Percentiles rank a stretch among this genome's conserved stretches.
Conservation (phyloP, 116 monocot species). For the Trichopus zeylanicus region DNA sequence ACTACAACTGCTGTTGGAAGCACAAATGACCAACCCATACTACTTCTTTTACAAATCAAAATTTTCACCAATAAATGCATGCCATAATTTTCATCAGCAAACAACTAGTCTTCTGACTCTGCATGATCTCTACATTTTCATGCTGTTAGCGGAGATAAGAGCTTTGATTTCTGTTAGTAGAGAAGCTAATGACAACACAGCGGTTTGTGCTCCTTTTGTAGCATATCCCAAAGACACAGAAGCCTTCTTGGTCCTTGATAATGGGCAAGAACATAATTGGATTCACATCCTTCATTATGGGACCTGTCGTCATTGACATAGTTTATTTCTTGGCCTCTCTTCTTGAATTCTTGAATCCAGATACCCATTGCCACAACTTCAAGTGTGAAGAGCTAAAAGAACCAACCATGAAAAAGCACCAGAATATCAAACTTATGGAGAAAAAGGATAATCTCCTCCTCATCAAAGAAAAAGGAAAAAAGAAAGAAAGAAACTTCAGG, state of each 20-base stretch:
- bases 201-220: conserved; percentile 47
- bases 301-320: conserved; percentile 64
- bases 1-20: too few species aligned
- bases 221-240: conserved; percentile 79
- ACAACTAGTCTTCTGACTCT: too few species aligned
- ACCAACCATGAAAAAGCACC: background rate
- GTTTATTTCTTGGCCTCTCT: conserved; percentile 47
- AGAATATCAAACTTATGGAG: background rate
- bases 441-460: too few species aligned
- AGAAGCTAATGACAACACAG: conserved; percentile 58
- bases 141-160: too few species aligned
- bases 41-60: too few species aligned
- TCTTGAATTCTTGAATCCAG: conserved; percentile 75
- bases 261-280: conserved; percentile 74
- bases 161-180: too few species aligned
- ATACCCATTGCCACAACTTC: conserved; percentile 99
- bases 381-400: conserved; percentile 70
- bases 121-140: too few species aligned
- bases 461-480: too few species aligned
- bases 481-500: background rate
- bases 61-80: too few species aligned
- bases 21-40: too few species aligned
- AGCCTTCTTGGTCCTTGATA: conserved; percentile 77
- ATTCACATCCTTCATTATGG: conserved; percentile 55
- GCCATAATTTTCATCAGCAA: too few species aligned